Conservation (phyloP, 306 rosid species). For the Cicer arietinum region DNA sequence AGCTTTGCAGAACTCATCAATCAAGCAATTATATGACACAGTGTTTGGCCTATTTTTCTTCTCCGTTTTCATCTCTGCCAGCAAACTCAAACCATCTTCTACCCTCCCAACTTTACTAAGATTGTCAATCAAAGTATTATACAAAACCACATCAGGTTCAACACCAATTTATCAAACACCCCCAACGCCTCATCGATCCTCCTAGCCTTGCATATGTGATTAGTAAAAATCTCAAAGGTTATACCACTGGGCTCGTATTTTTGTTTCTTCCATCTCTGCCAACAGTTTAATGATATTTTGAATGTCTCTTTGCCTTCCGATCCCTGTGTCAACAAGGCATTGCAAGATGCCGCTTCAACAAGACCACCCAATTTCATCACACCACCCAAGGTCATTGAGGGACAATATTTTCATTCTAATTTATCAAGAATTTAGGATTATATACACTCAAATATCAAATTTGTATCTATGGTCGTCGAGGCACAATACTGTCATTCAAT, state of each 20-base stretch:
- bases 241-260: constrained; percentile 57
- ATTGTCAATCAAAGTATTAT: constrained; percentile 77
- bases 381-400: constrained; percentile 33
- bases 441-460: too few species aligned
- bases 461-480: too few species aligned
- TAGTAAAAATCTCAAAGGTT: constrained; percentile 70
- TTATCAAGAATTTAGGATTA: too few species aligned
- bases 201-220: constrained; percentile 70
- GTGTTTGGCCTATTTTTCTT: constrained; percentile 52
- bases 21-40: constrained; percentile 75
- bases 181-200: constrained; percentile 70
- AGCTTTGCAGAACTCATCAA: constrained; percentile 73
- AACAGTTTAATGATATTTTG: constrained; percentile 66
- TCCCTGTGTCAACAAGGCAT: too few species aligned
- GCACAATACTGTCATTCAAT: too few species aligned
- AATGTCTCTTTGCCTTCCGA: constrained; percentile 57
- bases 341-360: constrained; percentile 64
- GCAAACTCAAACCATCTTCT: constrained; percentile 70
- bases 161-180: constrained; percentile 62
- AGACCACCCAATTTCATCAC: constrained; percentile 61
- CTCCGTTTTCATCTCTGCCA: constrained; percentile 66
- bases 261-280: constrained; percentile 68
- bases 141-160: constrained; percentile 67
- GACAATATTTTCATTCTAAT: too few species aligned
- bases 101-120: constrained; percentile 87